Conservation (phyloP, 2,329 filamentous ascomycete genomes). For the Parastagonospora nodorum region DNA sequence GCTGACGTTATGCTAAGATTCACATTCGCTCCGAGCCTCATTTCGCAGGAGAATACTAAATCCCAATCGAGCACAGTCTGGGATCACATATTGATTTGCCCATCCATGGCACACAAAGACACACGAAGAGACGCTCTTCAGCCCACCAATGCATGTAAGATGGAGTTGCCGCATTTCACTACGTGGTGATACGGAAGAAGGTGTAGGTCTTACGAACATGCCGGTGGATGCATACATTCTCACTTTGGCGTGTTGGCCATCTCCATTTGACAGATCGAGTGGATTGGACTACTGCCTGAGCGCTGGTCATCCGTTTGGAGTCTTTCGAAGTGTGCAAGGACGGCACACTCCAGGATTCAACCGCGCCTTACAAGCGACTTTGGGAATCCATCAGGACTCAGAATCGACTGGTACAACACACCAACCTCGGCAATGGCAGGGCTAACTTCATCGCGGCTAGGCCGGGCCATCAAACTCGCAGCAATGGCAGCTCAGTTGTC, state of each 20-base stretch:
- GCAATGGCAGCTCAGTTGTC: neutral
- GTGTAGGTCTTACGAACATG: slow-evolving; percentile 2
- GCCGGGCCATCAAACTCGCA: neutral
- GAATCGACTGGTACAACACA: no score
- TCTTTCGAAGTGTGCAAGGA: neutral
- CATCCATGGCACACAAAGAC: slow-evolving; percentile 1
- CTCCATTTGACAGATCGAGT: slow-evolving; percentile 9
- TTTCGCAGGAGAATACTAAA: neutral
- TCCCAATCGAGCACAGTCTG: neutral
- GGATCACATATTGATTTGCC: slow-evolving; percentile 8
- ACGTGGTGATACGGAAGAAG: slow-evolving; percentile 31
- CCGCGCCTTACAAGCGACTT: neutral
- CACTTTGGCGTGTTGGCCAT: slow-evolving; percentile 11
- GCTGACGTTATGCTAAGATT: no score
- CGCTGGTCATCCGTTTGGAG: neutral
- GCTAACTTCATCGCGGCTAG: no score
- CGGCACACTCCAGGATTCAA: neutral
- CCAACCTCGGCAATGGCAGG: no score
- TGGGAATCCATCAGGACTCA: no score
- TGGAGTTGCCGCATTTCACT: slow-evolving; percentile 15
- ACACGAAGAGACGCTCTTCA: slow-evolving; percentile 2
- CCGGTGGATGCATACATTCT: slow-evolving; percentile 6
- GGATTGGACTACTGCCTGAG: neutral
- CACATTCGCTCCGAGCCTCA: neutral
- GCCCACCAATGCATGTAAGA: slow-evolving; percentile 22